Conservation (phyloP, 176 grass and related monocot species). For the Calamus simplicifolius region DNA sequence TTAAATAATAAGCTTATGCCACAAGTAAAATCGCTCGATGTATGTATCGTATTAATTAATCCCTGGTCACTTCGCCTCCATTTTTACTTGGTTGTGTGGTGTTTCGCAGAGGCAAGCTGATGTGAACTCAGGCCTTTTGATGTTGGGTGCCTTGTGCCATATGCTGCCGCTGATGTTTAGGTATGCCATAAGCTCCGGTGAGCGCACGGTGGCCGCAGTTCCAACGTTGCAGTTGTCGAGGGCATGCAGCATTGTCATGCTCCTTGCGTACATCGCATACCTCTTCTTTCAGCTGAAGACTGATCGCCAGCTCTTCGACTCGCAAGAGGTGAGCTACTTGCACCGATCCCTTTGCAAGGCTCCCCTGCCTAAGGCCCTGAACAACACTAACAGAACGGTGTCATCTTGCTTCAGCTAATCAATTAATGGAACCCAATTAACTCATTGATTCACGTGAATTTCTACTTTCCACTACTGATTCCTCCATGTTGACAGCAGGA, state of each 20-base stretch:
- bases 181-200: constrained; percentile 33
- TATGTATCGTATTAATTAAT: not conserved
- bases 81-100: no score
- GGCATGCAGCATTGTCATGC: constrained; percentile 76
- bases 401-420: no score
- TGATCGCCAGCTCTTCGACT: constrained; percentile 71
- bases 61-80: no score
- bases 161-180: constrained; percentile 60
- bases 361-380: no score
- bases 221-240: constrained; percentile 60
- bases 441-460: no score
- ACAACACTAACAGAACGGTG: no score
- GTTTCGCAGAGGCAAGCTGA: constrained; percentile 51
- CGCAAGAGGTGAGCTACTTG: constrained; percentile 39
- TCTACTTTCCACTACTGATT: no score
- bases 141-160: constrained; percentile 71
- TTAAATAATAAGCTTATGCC: not conserved
- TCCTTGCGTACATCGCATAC: constrained; percentile 68
- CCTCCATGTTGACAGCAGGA: not conserved
- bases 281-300: constrained; percentile 99
- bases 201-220: constrained; percentile 22
- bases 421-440: no score
- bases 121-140: constrained; percentile 56
- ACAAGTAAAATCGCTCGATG: not conserved
- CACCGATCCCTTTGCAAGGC: no score